A percentile compares a stretch with the other conserved stretches of the same genome.
Conservation (phyloP, 352 stramenopile genomes). For the Phytophthora pseudosyringae region DNA sequence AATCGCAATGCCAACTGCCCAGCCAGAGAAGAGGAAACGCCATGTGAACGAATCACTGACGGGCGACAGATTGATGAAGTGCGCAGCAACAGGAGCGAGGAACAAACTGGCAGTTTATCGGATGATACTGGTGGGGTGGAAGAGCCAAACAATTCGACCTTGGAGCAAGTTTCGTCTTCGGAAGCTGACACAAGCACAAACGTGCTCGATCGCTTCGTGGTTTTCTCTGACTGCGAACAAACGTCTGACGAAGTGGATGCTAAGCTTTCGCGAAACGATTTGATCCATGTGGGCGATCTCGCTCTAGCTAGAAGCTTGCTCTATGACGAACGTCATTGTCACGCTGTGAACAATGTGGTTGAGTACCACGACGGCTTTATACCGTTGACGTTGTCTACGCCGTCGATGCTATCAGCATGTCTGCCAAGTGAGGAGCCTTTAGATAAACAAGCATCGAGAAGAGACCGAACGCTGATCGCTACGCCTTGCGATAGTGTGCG, state of each 20-base stretch:
- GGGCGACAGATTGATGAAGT: background rate
- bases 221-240: conserved; percentile 8
- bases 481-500: background rate
- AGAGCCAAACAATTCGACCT: background rate
- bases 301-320: conserved; percentile 23
- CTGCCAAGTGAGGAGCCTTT: background rate
- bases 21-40: background rate
- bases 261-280: conserved; percentile 22
- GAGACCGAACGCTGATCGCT: background rate
- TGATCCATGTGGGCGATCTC: conserved; percentile 34
- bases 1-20: background rate
- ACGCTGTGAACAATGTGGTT: background rate
- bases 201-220: conserved; percentile 10
- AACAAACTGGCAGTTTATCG: background rate
- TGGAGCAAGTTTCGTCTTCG: background rate
- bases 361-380: conserved; percentile 12
- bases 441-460: background rate
- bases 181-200: background rate
- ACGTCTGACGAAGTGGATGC: background rate
- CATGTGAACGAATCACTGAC: background rate
- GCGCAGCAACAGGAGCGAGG: background rate
- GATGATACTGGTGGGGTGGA: background rate
- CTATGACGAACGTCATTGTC: background rate
- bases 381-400: background rate
- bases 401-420: background rate